phyloP scores from a whole-genome alignment of 768 basidiomycete species.

The Candolleomyces aberdarensis region DNA sequence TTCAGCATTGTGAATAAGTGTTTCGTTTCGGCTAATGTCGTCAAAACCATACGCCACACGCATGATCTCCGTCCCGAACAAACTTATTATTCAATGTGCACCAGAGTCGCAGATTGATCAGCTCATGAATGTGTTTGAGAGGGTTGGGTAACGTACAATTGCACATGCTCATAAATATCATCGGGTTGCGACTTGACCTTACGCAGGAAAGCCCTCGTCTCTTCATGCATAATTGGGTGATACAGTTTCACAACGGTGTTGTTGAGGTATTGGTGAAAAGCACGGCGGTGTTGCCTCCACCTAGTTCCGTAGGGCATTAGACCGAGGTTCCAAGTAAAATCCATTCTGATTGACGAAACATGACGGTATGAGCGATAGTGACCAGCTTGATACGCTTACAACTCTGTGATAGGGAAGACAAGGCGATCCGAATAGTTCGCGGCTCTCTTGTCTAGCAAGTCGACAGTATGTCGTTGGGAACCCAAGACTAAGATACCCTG shows the following conservation, averaged over 20 bases:
- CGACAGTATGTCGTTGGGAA: slow-evolving; percentile 18
- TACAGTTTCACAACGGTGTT: slow-evolving; percentile 2
- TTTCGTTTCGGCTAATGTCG: background rate
- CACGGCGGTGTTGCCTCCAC: slow-evolving; percentile 12
- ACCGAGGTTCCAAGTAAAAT: slow-evolving; percentile 1
- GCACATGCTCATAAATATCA: slow-evolving; percentile 5
- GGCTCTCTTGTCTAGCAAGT: slow-evolving; percentile 26
- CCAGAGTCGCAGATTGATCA: no score
- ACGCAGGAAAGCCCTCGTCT: slow-evolving; percentile 1
- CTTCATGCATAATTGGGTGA: slow-evolving; percentile 6
- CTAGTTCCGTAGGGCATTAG: slow-evolving; percentile 10
- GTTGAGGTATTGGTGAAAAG: slow-evolving; percentile 12
- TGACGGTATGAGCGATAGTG: background rate
- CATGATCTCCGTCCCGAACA: background rate
- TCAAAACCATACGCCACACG: background rate
- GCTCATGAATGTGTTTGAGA: no score
- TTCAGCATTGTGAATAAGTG: slow-evolving; percentile 1
- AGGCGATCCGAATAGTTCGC: slow-evolving; percentile 22
- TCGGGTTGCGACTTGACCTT: slow-evolving; percentile 6
- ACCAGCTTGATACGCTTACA: background rate
- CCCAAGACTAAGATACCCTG: slow-evolving; percentile 24
- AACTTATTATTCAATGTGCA: background rate
- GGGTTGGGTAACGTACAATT: background rate
- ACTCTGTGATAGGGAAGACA: background rate
- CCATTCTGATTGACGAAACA: slow-evolving; percentile 1